Base-by-base conservation (phyloP, 441 rosid genomes). In the Manihot esculenta region DNA sequence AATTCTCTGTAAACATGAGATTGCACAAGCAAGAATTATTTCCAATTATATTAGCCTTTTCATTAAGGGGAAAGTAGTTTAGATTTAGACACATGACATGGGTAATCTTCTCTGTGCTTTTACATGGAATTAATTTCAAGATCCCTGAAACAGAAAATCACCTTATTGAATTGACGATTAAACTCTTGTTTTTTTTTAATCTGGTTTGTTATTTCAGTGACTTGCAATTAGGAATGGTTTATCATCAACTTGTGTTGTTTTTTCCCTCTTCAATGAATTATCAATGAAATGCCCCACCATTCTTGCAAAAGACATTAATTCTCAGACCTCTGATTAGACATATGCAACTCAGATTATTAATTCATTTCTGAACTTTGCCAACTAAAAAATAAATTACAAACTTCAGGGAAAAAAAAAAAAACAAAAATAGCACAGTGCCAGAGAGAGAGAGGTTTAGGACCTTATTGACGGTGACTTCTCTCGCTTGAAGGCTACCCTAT, bases 251-350 rank as follows among this genome's bases (percentile, higher is more conserved):
- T 42, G 23, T 10, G 6, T 51, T 24, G 23, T 23, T 23, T n/a
- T n/a, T n/a, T n/a, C n/a, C 27, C 10, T 12, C 18, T 26, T 13
- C 38, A 63, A 55, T 65, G 50, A 55, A 72, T 49, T 41, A 66
- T 73, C 47, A 74, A 64, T 27, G 50, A 35, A 78, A 68, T 74
- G 66, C 42, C 62, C 86, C 85, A 85, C 87, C 74, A 57, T 69
- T 27, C 33, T 64, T 65, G 77, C 83, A 76, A 38, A 71, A 72
- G 80, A 81, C 82, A 77, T 78, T 78, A 73, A 65, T 78, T 77
- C 81, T 79, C 68, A 74, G 84, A 70, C 70, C 74, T 66, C 41
- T 64, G 86, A 82, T 69, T 70, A 72, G 85, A 83, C 78, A 72
- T 64, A 57, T 83, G 82, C 78, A 74, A 68, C 75, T 74, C 71